These are phyloP conservation scores for Hordeum marinum DNA, from an alignment of 176 grass and related monocot genomes.

Conservation along the genomic window DNA sequence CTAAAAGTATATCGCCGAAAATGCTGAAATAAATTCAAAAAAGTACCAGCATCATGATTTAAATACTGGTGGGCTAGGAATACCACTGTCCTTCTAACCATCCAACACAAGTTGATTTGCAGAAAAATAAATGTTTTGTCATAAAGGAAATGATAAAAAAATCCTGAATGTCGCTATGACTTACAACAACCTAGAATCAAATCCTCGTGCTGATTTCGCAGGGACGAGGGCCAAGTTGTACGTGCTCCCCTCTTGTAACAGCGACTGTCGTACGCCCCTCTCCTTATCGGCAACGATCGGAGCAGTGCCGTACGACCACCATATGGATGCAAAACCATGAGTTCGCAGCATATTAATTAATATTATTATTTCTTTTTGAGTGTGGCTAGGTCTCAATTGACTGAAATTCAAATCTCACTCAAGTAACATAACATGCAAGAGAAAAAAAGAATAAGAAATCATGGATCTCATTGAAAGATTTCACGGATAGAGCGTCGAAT, in stretches of 20 bases:
- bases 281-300: neutral
- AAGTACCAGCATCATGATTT: too few relatives aligned
- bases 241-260: neutral
- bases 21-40: too few relatives aligned
- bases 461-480: too few relatives aligned
- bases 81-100: too few relatives aligned
- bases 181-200: neutral
- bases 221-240: neutral
- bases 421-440: too few relatives aligned
- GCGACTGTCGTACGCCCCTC: neutral
- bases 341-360: neutral
- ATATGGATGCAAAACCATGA: neutral
- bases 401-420: too few relatives aligned
- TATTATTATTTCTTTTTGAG: neutral
- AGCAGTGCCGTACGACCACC: neutral
- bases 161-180: conserved; percentile 15
- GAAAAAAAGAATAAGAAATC: too few relatives aligned
- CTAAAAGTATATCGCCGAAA: too few relatives aligned
- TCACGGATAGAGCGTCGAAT: too few relatives aligned
- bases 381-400: too few relatives aligned
- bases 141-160: neutral
- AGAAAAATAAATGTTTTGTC: neutral
- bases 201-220: conserved; percentile 20
- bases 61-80: too few relatives aligned
- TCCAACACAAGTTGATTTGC: too few relatives aligned